Conservation (phyloP, 257 asterid species). For the Solanum medicagineum region DNA sequence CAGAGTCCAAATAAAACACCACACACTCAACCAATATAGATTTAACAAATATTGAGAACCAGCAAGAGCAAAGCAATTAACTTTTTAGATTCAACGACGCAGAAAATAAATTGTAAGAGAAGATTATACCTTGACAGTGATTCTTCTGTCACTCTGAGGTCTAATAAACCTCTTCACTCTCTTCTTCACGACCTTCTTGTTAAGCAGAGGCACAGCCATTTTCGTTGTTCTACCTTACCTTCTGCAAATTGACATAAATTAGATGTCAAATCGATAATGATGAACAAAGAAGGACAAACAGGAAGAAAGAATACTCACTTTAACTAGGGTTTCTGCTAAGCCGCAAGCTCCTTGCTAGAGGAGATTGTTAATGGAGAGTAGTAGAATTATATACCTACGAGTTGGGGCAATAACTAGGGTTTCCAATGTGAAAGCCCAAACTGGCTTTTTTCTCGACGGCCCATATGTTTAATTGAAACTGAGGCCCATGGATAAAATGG, state of each 20-base stretch:
- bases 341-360: not conserved
- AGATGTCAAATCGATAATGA: not conserved
- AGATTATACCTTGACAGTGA: slow-evolving; percentile 16
- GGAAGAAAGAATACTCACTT: not conserved
- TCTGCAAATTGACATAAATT: not conserved
- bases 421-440: not conserved
- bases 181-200: slow-evolving; percentile 24
- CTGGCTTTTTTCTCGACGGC: not conserved
- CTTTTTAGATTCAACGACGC: not conserved
- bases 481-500: not conserved
- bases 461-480: not conserved
- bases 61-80: not conserved
- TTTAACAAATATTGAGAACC: not conserved
- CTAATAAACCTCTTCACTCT: slow-evolving; percentile 22
- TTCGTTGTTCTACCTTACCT: not conserved
- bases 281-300: not conserved
- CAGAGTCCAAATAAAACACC: not conserved
- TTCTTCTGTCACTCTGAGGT: slow-evolving; percentile 27
- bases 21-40: not conserved
- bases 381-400: not conserved
- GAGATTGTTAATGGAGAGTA: not conserved
- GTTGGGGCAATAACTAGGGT: not conserved
- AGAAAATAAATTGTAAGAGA: not conserved
- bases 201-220: slow-evolving; percentile 21
- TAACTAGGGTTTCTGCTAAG: slow-evolving; percentile 2